Conservation (phyloP, 306 rosid species). For the Adenanthera pavonina region DNA sequence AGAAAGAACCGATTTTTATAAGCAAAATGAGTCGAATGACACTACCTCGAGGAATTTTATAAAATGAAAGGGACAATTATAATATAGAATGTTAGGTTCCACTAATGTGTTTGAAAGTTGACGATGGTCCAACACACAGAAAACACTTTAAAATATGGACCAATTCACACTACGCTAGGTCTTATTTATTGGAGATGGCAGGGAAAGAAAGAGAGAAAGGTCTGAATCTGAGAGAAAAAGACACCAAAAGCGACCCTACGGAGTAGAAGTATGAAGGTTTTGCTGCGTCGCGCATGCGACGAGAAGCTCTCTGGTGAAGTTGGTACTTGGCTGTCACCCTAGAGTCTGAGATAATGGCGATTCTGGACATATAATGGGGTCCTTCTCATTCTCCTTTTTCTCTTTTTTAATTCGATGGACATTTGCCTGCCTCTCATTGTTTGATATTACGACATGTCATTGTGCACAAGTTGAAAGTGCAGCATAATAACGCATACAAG, state of each 20-base stretch:
- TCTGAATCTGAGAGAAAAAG: constrained; percentile 28
- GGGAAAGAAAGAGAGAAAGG: background rate
- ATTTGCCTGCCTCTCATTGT: constrained; percentile 37
- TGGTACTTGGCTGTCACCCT: constrained; percentile 36
- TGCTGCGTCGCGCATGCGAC: background rate
- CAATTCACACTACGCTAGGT: constrained; percentile 35
- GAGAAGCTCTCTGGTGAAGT: background rate
- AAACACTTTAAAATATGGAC: background rate
- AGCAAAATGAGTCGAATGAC: constrained; percentile 58
- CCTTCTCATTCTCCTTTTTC: constrained; percentile 51
- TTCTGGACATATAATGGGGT: constrained; percentile 56
- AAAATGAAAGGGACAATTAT: constrained; percentile 27
- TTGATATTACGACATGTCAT: constrained; percentile 42
- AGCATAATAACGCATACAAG: constrained; percentile 26
- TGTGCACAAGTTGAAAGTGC: constrained; percentile 46
- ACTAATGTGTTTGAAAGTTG: constrained; percentile 46
- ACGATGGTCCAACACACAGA: constrained; percentile 39
- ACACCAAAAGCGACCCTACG: background rate
- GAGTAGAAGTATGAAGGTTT: background rate
- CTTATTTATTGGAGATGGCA: constrained; percentile 32
- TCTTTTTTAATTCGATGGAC: constrained; percentile 21
- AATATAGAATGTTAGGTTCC: constrained; percentile 44
- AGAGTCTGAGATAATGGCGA: constrained; percentile 28
- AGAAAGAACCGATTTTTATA: constrained; percentile 33
- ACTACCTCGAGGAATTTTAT: background rate